These are phyloP conservation scores for Torulaspora globosa DNA, from an alignment of 1,139 yeast species.

Conservation along the genomic window DNA sequence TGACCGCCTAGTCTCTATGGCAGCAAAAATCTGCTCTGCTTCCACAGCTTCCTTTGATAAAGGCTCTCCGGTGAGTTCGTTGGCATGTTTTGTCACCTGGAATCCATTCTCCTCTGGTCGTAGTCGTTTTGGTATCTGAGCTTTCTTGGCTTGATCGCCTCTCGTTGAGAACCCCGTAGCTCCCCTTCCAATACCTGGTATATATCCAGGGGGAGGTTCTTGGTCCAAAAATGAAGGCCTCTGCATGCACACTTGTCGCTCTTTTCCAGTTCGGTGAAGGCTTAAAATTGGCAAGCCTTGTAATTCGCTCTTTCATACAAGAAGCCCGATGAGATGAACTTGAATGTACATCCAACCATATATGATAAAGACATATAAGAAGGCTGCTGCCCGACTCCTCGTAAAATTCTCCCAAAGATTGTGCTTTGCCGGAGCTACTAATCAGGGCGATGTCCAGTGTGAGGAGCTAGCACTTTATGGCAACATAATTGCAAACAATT, in stretches of 20 bases:
- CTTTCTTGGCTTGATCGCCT: conserved; percentile 49
- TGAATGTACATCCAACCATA: neutral
- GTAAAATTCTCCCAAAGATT: too few relatives aligned
- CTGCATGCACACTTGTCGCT: conserved; percentile 17
- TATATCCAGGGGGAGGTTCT: conserved; percentile 84
- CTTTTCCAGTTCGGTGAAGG: neutral
- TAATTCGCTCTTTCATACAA: neutral
- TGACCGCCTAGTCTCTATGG: conserved; percentile 56
- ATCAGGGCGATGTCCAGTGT: too few relatives aligned
- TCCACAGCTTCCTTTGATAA: conserved; percentile 52
- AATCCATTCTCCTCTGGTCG: conserved; percentile 3
- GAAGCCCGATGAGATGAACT: neutral
- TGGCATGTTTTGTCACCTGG: neutral
- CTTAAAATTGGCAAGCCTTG: neutral
- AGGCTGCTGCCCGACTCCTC: neutral
- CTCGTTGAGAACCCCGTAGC: conserved; percentile 90
- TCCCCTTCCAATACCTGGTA: conserved; percentile 92
- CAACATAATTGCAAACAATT: too few relatives aligned
- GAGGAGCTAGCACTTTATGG: too few relatives aligned
- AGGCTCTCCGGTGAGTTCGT: neutral
- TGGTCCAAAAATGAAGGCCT: conserved; percentile 62
- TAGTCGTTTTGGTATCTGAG: conserved; percentile 19
- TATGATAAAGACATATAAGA: neutral
- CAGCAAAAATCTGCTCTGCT: conserved; percentile 67
- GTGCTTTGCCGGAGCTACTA: too few relatives aligned